Conservation (phyloP, 2,329 filamentous ascomycete species). For the Anisogramma anomala region DNA sequence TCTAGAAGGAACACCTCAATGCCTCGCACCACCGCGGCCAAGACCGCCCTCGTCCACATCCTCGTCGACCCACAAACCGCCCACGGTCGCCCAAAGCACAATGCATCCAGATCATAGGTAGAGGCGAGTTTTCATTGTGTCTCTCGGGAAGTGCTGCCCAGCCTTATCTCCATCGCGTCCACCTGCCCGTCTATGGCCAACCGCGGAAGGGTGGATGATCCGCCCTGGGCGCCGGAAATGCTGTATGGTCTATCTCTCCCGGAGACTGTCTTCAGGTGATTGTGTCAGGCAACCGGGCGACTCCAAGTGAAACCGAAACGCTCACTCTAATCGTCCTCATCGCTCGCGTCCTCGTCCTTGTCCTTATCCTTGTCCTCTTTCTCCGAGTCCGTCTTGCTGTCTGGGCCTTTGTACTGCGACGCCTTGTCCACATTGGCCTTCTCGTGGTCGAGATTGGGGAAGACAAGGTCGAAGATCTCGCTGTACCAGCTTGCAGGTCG, state of each 20-base stretch:
- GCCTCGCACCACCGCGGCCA: too few species aligned
- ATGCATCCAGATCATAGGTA: too few species aligned
- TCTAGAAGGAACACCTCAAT: too few species aligned
- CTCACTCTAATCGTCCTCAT: too few species aligned
- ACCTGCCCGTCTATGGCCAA: neutral
- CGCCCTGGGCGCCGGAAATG: neutral
- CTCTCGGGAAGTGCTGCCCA: too few species aligned
- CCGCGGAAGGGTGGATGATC: neutral
- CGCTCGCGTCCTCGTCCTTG: conserved; percentile 40
- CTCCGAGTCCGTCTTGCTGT: conserved; percentile 29
- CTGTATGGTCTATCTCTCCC: neutral
- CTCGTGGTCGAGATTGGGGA: conserved; percentile 65
- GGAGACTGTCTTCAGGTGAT: neutral
- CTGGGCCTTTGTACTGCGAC: conserved; percentile 39
- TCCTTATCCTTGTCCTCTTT: conserved; percentile 45
- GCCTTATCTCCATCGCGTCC: neutral
- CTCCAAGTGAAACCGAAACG: too few species aligned
- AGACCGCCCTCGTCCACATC: too few species aligned
- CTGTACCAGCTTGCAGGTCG: conserved; percentile 86
- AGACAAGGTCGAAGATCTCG: conserved; percentile 86
- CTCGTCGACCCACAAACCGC: too few species aligned
- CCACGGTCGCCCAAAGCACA: too few species aligned
- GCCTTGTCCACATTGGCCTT: conserved; percentile 65
- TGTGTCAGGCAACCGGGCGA: neutral
- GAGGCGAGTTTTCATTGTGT: too few species aligned